Evolutionary conservation across 2,329 filamentous ascomycete species (phyloP).

Genomic region (Pseudogymnoascus pannorum): DNA sequence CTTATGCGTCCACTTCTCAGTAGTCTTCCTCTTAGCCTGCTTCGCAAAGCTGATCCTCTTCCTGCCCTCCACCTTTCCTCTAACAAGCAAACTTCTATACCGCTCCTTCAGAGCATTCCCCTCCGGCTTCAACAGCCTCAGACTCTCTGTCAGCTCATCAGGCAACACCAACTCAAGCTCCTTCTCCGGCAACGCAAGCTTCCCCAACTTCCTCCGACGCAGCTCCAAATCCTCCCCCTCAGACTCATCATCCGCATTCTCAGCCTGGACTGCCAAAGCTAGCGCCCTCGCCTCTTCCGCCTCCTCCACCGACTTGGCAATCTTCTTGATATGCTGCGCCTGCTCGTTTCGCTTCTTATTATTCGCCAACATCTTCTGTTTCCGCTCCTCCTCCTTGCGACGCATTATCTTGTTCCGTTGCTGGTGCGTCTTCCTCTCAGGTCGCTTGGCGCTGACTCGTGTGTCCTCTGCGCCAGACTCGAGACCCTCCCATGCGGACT

Average conservation of each 20-base stretch:
- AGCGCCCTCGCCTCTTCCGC: slow-evolving; percentile 45
- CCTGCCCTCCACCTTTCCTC: slow-evolving; percentile 81
- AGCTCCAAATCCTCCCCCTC: slow-evolving; percentile 58
- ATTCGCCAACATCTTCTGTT: slow-evolving; percentile 66
- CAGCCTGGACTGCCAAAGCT: slow-evolving; percentile 35
- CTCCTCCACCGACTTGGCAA: slow-evolving; percentile 56
- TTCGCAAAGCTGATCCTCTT: slow-evolving; percentile 72
- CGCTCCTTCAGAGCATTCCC: slow-evolving; percentile 91
- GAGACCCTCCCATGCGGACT: slow-evolving; percentile 85
- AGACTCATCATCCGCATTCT: slow-evolving; percentile 43
- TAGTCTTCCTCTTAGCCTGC: slow-evolving; percentile 71
- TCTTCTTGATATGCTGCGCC: slow-evolving; percentile 61
- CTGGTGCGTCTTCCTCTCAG: slow-evolving; percentile 74
- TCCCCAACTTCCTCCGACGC: slow-evolving; percentile 66
- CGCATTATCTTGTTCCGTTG: slow-evolving; percentile 85
- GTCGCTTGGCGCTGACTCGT: slow-evolving; percentile 60
- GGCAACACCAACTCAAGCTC: slow-evolving; percentile 73
- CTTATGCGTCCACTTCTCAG: slow-evolving; percentile 98
- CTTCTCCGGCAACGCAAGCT: slow-evolving; percentile 66
- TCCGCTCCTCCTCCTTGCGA: slow-evolving; percentile 78
- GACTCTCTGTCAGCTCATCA: slow-evolving; percentile 74
- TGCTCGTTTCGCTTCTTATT: slow-evolving; percentile 69
- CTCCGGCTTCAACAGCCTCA: slow-evolving; percentile 81
- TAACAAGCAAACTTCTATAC: slow-evolving; percentile 79
- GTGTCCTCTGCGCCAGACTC: slow-evolving; percentile 73